Conservation (phyloP, 345 rosid species). For the Moringa oleifera region DNA sequence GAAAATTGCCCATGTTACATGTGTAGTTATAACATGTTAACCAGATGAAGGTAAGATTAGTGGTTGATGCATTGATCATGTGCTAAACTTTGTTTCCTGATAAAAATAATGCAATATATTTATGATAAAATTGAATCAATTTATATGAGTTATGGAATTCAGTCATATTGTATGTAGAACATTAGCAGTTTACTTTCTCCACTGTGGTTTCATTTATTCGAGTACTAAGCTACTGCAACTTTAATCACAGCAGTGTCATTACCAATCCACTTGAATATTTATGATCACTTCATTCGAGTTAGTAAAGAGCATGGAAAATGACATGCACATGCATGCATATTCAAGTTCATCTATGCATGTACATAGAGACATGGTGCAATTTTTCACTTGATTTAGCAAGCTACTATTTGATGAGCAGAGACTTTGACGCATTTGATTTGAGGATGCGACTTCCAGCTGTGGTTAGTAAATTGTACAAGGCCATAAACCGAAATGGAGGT, state of each 20-base stretch:
- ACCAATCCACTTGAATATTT: neutral
- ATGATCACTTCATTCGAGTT: neutral
- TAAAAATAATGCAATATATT: neutral
- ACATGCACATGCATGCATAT: neutral
- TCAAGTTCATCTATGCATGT: too few relatives aligned
- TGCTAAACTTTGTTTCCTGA: neutral
- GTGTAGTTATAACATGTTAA: neutral
- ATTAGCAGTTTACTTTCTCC: too few relatives aligned
- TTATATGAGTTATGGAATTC: too few relatives aligned
- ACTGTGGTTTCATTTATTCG: too few relatives aligned
- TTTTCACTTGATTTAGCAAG: slow-evolving; percentile 10
- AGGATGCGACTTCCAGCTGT: slow-evolving; percentile 94
- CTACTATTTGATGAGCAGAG: slow-evolving; percentile 51
- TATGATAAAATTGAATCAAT: too few relatives aligned
- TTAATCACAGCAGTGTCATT: neutral
- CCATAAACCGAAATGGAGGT: slow-evolving; percentile 74
- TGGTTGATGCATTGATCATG: neutral
- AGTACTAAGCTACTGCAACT: too few relatives aligned
- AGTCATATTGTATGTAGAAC: too few relatives aligned
- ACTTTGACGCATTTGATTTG: slow-evolving; percentile 90
- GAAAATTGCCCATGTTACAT: neutral
- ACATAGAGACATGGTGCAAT: neutral
- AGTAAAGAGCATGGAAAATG: neutral
- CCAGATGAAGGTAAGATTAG: neutral
- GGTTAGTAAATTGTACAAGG: slow-evolving; percentile 58